Base-by-base conservation (phyloP, 2,329 filamentous ascomycete genomes). In the Talaromyces sp. region DNA sequence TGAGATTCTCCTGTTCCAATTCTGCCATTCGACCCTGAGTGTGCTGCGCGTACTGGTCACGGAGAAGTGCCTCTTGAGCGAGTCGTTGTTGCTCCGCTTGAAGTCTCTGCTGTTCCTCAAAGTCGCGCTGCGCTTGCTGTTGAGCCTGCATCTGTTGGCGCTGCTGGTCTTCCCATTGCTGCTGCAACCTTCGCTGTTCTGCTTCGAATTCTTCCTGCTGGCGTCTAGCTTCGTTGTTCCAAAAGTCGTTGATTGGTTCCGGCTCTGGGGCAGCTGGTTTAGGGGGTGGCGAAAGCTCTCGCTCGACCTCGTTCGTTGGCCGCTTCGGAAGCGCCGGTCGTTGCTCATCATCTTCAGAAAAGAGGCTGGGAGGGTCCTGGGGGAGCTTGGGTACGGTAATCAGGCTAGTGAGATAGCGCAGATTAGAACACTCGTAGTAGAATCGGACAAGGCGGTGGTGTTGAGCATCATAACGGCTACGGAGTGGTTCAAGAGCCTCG, bases 361-460 rank as follows among this genome's bases (percentile, higher is more conserved):
- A 83, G 42, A 98, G 82, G 70, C 91, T 98, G 0, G 95, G 95
- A 0, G 95, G 91, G 62, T 98, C 93, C 77, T 96, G 91, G 0
- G 95, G 93, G 58, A 99, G 84, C 76, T 97, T 98, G 0, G 95
- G 95, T 6, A 99, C 92, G 1, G 92, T 96, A 72, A 99, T 98
- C 58, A 99, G 82, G 71, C 92, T 96, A 14, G 95, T 99, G 56
- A 99, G 84, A 74, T 99, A 99, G 69, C 95, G 89, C 61, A 99
- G 83, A 76, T 98, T 99, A 11, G 95, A 97, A 78, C 95, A 99
- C 79, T 99, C 95, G 77, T 98, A 98, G 80, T 99, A 99, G 79
- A 98, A 99, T 73, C 96, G 95, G 73, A 96, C 90, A 16, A 99
- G 85, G 18, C 95, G 90, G 80, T 98, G 93, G 76, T 99, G 95